Evolutionary conservation across 2,329 filamentous ascomycete species (phyloP).

Genomic region (Aureobasidium subglaciale): DNA sequence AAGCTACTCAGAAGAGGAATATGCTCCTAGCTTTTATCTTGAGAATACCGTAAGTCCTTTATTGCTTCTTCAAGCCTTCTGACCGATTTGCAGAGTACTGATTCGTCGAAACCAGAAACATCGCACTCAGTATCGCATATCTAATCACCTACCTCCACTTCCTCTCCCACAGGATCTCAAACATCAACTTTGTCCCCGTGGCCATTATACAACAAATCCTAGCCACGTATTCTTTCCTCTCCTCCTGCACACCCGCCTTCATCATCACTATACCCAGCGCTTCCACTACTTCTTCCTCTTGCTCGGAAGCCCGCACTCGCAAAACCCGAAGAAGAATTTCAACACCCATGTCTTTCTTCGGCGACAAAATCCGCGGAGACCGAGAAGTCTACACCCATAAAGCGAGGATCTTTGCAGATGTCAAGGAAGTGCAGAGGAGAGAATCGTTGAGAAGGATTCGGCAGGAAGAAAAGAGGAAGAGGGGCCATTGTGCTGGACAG

Average conservation of each 20-base stretch:
- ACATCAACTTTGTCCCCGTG: background rate
- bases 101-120: background rate
- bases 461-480: background rate
- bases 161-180: background rate
- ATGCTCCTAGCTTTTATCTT: background rate
- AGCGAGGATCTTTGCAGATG: slow-evolving; percentile 3
- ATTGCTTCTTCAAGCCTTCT: no score
- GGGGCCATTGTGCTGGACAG: background rate
- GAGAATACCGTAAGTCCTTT: background rate
- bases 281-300: background rate
- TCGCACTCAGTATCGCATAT: background rate
- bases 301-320: background rate
- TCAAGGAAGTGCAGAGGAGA: background rate
- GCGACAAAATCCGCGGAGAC: background rate
- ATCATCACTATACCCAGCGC: background rate
- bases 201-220: background rate
- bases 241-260: background rate
- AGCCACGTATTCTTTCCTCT: background rate
- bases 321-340: background rate
- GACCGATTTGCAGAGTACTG: no score
- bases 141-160: background rate
- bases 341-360: slow-evolving; percentile 1
- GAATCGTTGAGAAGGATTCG: background rate
- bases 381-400: background rate
- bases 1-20: background rate